A percentile compares a stretch with the other conserved stretches of the same genome.
Conservation (phyloP, 2,329 filamentous ascomycete genomes). For the Chaetomium strumarium region DNA sequence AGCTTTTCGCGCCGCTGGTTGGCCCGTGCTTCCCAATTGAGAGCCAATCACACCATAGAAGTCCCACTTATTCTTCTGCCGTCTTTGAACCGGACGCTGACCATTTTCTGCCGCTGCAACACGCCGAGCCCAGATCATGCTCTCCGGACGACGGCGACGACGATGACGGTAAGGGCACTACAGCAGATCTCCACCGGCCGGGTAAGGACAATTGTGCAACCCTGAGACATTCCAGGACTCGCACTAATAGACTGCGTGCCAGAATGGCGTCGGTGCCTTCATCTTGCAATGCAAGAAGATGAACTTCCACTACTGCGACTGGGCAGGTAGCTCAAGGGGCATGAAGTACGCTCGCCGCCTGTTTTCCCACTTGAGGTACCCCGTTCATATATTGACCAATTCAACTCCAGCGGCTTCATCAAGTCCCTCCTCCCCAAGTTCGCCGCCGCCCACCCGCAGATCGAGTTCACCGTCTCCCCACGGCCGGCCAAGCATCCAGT, state of each 20-base stretch:
- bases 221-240: neutral
- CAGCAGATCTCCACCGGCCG: conserved; percentile 48
- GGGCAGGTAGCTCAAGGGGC: conserved; percentile 83
- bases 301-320: conserved; percentile 96
- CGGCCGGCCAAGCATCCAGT: conserved; percentile 86
- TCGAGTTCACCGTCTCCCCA: conserved; percentile 89
- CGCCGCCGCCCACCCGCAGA: conserved; percentile 72
- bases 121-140: conserved; percentile 18
- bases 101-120: conserved; percentile 12
- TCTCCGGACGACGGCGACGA: conserved; percentile 30
- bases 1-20: neutral
- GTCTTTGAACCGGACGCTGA: neutral
- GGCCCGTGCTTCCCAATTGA: neutral
- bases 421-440: conserved; percentile 70
- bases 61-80: conserved; percentile 14
- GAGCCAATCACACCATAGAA: neutral
- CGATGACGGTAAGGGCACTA: conserved; percentile 52
- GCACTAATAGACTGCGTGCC: neutral
- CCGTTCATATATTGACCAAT: conserved; percentile 10
- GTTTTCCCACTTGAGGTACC: too few species aligned
- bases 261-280: conserved; percentile 97
- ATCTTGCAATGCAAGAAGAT: conserved; percentile 95
- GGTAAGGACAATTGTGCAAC: conserved; percentile 32
- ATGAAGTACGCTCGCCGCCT: conserved; percentile 85
- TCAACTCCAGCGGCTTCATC: conserved; percentile 65